Conservation (phyloP, 805 yeast species). For the Teunomyces lycoperdinae region DNA sequence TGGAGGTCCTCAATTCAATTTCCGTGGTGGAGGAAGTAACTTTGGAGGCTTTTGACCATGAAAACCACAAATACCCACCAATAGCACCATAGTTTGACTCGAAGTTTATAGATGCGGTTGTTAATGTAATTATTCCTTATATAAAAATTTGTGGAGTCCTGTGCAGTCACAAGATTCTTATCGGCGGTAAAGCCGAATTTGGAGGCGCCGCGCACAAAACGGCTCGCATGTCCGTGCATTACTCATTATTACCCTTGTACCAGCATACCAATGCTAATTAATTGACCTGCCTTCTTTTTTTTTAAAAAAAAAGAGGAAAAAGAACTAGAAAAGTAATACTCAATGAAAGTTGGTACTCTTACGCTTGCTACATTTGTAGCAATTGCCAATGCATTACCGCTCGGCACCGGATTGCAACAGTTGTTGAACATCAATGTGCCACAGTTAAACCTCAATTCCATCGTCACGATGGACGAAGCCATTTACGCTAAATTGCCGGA, state of each 20-base stretch:
- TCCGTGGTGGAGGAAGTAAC: background rate
- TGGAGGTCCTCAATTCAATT: slow-evolving; percentile 4
- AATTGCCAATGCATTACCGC: slow-evolving; percentile 5
- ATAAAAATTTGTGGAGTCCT: too few species aligned
- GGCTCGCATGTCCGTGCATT: background rate
- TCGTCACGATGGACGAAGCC: slow-evolving; percentile 2
- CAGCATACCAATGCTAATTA: background rate
- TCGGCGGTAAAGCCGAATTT: background rate
- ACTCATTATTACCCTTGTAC: background rate
- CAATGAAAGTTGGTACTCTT: slow-evolving; percentile 1
- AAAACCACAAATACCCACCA: background rate
- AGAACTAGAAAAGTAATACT: background rate
- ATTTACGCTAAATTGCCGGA: slow-evolving; percentile 34
- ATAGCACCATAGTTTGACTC: too few species aligned
- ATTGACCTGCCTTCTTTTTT: background rate
- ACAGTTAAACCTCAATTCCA: background rate
- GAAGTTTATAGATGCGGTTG: too few species aligned
- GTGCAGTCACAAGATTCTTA: background rate
- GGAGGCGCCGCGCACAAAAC: background rate
- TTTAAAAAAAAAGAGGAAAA: background rate
- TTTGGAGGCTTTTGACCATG: background rate
- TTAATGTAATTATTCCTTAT: too few species aligned
- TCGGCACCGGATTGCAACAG: background rate
- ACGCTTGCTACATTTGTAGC: slow-evolving; percentile 3
- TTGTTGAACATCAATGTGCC: background rate